Conservation (phyloP, 768 basidiomycete species). For the Naganishia vishniacii region DNA sequence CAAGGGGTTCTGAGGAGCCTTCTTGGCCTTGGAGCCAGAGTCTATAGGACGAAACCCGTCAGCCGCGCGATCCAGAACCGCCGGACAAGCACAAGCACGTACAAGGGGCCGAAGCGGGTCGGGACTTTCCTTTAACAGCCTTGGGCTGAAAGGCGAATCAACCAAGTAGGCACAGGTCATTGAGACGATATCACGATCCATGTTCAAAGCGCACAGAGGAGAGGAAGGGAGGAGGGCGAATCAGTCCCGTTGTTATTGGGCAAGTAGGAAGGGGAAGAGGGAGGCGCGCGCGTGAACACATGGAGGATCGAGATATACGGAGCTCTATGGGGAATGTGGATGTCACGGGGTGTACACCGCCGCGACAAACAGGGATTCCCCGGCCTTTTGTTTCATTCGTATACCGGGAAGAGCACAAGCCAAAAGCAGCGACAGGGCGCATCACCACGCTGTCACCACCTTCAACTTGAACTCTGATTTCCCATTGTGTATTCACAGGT, state of each 20-base stretch:
- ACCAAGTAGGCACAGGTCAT: constrained; percentile 38
- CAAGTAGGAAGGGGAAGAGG: background rate
- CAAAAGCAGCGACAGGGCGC: background rate
- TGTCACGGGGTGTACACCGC: no score
- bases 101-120: constrained; percentile 49
- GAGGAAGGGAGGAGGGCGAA: constrained; percentile 18
- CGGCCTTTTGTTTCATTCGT: constrained; percentile 11
- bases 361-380: constrained; percentile 6
- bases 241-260: constrained; percentile 11
- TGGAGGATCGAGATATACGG: constrained; percentile 12
- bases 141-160: constrained; percentile 41
- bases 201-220: constrained; percentile 27
- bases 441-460: background rate
- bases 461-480: background rate
- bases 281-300: background rate
- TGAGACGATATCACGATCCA: constrained; percentile 34
- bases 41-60: constrained; percentile 10
- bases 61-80: background rate
- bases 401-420: background rate
- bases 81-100: constrained; percentile 26
- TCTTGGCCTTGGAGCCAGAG: constrained; percentile 64
- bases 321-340: constrained; percentile 19
- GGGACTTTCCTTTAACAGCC: constrained; percentile 49
- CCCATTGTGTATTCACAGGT: constrained; percentile 2
- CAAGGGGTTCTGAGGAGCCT: constrained; percentile 78